A percentile compares a stretch with the other conserved stretches of the same genome.
phyloP scores from a whole-genome alignment of 2,329 filamentous ascomycete species.

The Incumbomyces delicatus region DNA sequence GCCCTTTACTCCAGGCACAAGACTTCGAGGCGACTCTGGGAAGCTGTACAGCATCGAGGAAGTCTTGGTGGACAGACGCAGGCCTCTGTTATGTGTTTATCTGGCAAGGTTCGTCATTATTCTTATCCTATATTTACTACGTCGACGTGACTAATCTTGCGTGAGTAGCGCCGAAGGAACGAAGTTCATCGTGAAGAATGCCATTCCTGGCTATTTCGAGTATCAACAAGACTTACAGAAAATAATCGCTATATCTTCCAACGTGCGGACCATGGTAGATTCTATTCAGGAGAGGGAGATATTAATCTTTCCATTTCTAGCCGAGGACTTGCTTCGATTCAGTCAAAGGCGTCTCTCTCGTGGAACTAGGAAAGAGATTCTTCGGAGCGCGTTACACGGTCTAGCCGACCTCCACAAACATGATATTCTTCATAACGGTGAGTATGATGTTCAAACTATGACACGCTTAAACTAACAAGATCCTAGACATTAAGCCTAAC shows the following conservation, averaged over 20 bases:
- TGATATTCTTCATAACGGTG: constrained; percentile 24
- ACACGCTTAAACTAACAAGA: constrained; percentile 7
- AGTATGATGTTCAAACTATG: constrained; percentile 5
- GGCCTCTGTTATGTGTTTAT: not conserved
- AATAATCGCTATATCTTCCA: constrained; percentile 21
- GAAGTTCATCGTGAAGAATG: constrained; percentile 22
- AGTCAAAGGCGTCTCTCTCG: constrained; percentile 31
- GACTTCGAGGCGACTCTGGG: not conserved
- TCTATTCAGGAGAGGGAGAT: constrained; percentile 35
- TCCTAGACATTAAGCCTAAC: constrained; percentile 27
- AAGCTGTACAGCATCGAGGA: not conserved
- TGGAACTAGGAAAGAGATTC: constrained; percentile 31
- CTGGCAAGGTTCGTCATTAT: no score
- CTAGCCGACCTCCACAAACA: constrained; percentile 24
- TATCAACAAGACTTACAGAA: constrained; percentile 9
- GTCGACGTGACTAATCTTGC: not conserved
- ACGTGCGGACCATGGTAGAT: constrained; percentile 32
- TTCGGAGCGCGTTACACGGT: constrained; percentile 31
- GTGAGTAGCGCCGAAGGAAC: constrained; percentile 4
- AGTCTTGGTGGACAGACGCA: not conserved
- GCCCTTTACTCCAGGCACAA: not conserved
- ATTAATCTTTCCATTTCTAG: constrained; percentile 38
- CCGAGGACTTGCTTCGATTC: constrained; percentile 35
- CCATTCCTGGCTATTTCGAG: constrained; percentile 17
- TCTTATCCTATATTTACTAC: no score